Evolutionary conservation across 108 stramenopile genomes (phyloP), one percentile per base, ranked within the genome.

Genomic region (Parietichytrium sp.): DNA sequence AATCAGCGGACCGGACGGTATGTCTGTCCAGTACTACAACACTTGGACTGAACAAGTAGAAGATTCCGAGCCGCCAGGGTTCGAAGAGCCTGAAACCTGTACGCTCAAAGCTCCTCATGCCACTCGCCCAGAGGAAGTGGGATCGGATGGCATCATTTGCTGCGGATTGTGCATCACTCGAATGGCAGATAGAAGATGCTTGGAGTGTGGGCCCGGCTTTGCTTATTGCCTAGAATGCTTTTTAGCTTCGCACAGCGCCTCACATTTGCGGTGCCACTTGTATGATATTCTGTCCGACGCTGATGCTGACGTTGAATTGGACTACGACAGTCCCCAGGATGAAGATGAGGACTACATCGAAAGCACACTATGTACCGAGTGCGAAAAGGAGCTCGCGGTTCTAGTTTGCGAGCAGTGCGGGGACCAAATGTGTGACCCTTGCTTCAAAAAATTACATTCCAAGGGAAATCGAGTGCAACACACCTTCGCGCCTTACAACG

Each of bases 321-420:
- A 27, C 1, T 23, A 16, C 10, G 61, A 72, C 10, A 27, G 10
- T n/a, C 36, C 25, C 38, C 36, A 72, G 61, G 61, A 72, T 27
- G 61, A 33, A 38, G 61, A 72, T 27, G 61, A 72, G 20, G 61
- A 72, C 13, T 33, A 72, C 38, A 42, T 45, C 23, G 61, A 72
- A 10, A 42, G 10, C n/a, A 42, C 61, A 8, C 61, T 45, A 20
- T 72, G 61, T 2, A 72, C 61, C 13, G 61, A 72, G 42, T 72
- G 61, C 20, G n/a, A 42, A 6, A 45, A 45, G 13, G 61, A 33
- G 23, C 38, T 45, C 13, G 61, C 61, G 10, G 45, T 42, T 6
- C 33, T 10, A 8, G 45, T 72, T 45, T 72, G 61, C 42, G 61
- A 72, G 10, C 61, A 72, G 42, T 72, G 61, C 45, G 61, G 61